Evolutionary conservation across 192 early-diverging fungal species (phyloP), one percentile per base, ranked within the genome.

Genomic region (Coemansia sp.): DNA sequence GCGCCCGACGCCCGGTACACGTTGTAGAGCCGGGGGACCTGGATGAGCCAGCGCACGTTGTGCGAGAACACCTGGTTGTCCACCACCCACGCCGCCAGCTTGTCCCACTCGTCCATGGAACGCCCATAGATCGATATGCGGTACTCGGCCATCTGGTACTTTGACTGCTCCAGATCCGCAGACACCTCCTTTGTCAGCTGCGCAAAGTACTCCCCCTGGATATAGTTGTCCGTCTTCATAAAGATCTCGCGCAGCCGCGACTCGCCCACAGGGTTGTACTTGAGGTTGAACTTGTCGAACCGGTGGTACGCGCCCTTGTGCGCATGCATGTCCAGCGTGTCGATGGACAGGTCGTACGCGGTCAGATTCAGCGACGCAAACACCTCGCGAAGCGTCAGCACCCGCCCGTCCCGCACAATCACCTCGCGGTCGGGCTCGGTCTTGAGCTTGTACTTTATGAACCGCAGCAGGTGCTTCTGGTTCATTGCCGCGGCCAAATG

Each of bases 241-340:
- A 97, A 97, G 52, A 97, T 95, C 66, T 94, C 93, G 45, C 94
- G 76, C 41, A 97, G 71, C 54, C 94, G 91, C 32, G 90, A 93
- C 67, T 95, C 93, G 20, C 94, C 94, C 42, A 97, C 81, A 8
- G 94, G 94, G 53, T 94, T 94, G 67, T 97, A 97, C 68, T 97
- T 95, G 18, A 93, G 71, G 63, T 97, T 97, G 81, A 97, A 97
- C 70, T 95, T 94, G 79, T 94, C 94, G 53, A 97, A 94, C 36
- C 92, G 81, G 77, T 97, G 93, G 81, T 94, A 97, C 3, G 93
- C 90, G 76, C 92, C 92, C 50, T 93, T 92, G 80, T 97, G 93
- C 1, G 93, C 90, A 66, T 97, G 94, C 92, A 95, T 95, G 65
- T 97, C 94, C 55, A 97, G 76, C 3, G 92, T 97, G 69, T 97